Evolutionary conservation across 2,329 filamentous ascomycete species (phyloP).

Genomic region (Amesomyces nigricolor): DNA sequence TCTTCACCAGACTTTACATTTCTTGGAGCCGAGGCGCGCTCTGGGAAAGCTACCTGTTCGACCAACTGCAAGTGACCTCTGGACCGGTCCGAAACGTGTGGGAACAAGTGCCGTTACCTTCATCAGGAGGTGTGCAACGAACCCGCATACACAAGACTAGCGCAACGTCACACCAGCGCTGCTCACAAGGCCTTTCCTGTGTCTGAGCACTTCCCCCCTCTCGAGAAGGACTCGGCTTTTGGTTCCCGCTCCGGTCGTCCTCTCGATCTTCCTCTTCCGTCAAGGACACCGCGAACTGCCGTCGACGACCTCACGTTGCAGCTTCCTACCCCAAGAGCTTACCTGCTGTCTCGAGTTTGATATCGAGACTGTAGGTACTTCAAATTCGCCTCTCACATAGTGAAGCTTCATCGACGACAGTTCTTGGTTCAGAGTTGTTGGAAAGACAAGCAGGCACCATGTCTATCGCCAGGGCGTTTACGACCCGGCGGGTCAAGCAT

Average conservation of each 20-base stretch:
- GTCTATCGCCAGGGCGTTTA: slow-evolving; percentile 63
- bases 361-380: background rate
- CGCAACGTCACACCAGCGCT: slow-evolving; percentile 20
- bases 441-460: slow-evolving; percentile 12
- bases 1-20: background rate
- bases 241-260: background rate
- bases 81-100: slow-evolving; percentile 11
- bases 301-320: background rate
- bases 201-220: background rate
- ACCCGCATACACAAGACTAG: slow-evolving; percentile 2
- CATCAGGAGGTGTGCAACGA: slow-evolving; percentile 11
- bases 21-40: background rate
- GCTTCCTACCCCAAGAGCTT: background rate
- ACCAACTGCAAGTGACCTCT: slow-evolving; percentile 6
- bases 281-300: background rate
- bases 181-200: slow-evolving; percentile 14
- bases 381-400: background rate
- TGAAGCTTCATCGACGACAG: background rate
- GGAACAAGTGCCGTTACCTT: slow-evolving; percentile 4
- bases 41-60: background rate
- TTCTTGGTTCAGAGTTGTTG: background rate
- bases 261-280: background rate
- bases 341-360: slow-evolving; percentile 1
- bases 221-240: background rate
- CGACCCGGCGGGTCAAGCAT: slow-evolving; percentile 60